phyloP scores from a whole-genome alignment of 2,329 filamentous ascomycete species.

The Alternaria atra region DNA sequence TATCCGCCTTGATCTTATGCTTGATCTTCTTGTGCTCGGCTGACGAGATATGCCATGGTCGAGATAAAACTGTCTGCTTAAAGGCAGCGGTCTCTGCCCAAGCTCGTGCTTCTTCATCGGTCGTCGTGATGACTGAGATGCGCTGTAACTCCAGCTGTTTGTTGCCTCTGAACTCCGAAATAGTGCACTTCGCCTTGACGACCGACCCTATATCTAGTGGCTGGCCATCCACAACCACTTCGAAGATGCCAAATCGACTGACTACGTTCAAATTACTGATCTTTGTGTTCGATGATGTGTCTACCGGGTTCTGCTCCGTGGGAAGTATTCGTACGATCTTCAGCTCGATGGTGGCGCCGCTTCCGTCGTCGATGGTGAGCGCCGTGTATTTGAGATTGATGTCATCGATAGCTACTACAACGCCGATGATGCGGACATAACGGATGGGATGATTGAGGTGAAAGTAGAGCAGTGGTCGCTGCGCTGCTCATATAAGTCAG shows the following conservation, averaged over 20 bases:
- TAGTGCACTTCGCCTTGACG: conserved; percentile 66
- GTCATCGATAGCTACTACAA: conserved; percentile 56
- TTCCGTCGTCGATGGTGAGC: conserved; percentile 69
- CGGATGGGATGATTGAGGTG: conserved; percentile 64
- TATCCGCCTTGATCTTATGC: conserved; percentile 50
- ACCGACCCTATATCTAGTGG: conserved; percentile 58
- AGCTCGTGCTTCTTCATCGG: conserved; percentile 63
- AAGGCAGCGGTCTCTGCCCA: conserved; percentile 62
- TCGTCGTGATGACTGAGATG: conserved; percentile 59
- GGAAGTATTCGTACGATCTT: conserved; percentile 56
- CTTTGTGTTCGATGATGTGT: conserved; percentile 46
- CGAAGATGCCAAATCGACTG: conserved; percentile 51
- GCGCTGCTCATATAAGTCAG: conserved; percentile 50
- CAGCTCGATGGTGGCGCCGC: conserved; percentile 66
- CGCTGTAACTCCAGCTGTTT: conserved; percentile 66
- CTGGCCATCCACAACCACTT: conserved; percentile 47
- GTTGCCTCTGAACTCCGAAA: conserved; percentile 60
- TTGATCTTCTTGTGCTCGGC: conserved; percentile 56
- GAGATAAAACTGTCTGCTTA: conserved; percentile 59
- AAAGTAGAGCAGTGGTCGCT: conserved; percentile 60
- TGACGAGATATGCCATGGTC: conserved; percentile 62
- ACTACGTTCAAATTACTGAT: conserved; percentile 53
- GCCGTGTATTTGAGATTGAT: conserved; percentile 53
- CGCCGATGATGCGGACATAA: conserved; percentile 57
- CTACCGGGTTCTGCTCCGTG: conserved; percentile 33